A percentile compares a stretch with the other conserved stretches of the same genome.
Conservation (phyloP, 2,329 filamentous ascomycete genomes). For the Rutstroemia sp. region DNA sequence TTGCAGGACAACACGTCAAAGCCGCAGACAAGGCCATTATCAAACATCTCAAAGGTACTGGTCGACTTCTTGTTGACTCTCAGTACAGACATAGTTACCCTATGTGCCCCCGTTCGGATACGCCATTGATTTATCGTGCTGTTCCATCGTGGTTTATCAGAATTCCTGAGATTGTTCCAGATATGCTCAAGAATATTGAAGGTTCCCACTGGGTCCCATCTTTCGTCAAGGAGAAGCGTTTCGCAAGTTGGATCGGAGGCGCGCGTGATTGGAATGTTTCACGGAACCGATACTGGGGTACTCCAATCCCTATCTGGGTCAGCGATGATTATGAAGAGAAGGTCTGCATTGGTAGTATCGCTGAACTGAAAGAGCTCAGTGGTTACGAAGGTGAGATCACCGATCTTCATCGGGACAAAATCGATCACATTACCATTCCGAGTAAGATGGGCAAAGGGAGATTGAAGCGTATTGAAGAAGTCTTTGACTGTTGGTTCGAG, state of each 20-base stretch:
- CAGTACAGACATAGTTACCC: slow-evolving; percentile 89
- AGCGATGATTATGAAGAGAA: slow-evolving; percentile 83
- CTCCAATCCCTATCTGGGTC: slow-evolving; percentile 84
- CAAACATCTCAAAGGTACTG: slow-evolving; percentile 72
- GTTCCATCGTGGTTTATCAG: slow-evolving; percentile 95
- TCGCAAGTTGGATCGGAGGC: slow-evolving; percentile 84
- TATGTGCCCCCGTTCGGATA: slow-evolving; percentile 93
- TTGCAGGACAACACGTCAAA: slow-evolving; percentile 83
- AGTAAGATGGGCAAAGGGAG: slow-evolving; percentile 79
- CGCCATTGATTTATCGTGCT: slow-evolving; percentile 83
- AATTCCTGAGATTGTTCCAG: slow-evolving; percentile 72
- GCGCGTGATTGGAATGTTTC: slow-evolving; percentile 95
- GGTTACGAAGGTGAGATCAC: slow-evolving; percentile 77
- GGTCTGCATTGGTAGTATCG: slow-evolving; percentile 77
- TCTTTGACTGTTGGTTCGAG: slow-evolving; percentile 97
- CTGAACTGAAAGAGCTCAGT: slow-evolving; percentile 76
- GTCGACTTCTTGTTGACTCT: slow-evolving; percentile 74
- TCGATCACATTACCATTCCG: slow-evolving; percentile 90
- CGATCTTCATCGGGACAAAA: slow-evolving; percentile 86
- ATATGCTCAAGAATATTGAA: slow-evolving; percentile 88
- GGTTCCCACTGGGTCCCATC: slow-evolving; percentile 86
- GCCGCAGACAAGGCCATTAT: slow-evolving; percentile 89
- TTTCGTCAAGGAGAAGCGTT: slow-evolving; percentile 85
- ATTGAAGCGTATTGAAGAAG: slow-evolving; percentile 75
- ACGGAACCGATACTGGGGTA: slow-evolving; percentile 92